phyloP scores from a whole-genome alignment of 164 flowering plant species.

The Stephania yunnanensis region DNA sequence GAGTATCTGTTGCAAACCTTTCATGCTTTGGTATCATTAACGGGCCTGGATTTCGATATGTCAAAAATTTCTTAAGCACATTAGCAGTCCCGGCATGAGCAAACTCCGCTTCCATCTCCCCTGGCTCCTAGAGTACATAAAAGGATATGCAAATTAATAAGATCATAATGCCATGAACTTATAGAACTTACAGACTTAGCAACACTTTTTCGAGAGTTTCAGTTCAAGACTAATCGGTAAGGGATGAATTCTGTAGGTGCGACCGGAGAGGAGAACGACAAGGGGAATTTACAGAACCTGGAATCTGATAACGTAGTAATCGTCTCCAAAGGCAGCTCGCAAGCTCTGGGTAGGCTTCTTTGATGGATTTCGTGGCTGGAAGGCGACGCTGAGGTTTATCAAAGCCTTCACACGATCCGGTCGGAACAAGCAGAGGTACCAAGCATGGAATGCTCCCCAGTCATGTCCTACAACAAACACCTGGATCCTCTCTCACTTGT shows the following conservation, averaged over 20 bases:
- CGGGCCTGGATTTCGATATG: slow-evolving; percentile 36
- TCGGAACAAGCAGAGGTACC: slow-evolving; percentile 33
- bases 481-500: not conserved
- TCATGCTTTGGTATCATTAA: slow-evolving; percentile 35
- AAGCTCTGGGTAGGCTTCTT: slow-evolving; percentile 27
- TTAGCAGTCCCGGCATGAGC: slow-evolving; percentile 25
- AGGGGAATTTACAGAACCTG: slow-evolving; percentile 35
- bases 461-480: slow-evolving; percentile 70
- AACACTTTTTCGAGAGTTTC: not conserved
- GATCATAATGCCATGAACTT: slow-evolving; percentile 8
- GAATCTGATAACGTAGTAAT: slow-evolving; percentile 60
- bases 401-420: slow-evolving; percentile 35
- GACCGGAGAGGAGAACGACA: too few relatives aligned
- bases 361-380: slow-evolving; percentile 35
- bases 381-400: slow-evolving; percentile 51
- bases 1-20: slow-evolving; percentile 17
- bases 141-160: slow-evolving; percentile 6
- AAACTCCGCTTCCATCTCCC: slow-evolving; percentile 53
- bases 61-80: slow-evolving; percentile 32
- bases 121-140: slow-evolving; percentile 16
- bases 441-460: slow-evolving; percentile 36
- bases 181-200: not conserved
- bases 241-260: not conserved
- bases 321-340: slow-evolving; percentile 24
- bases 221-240: not conserved